Percentiles rank a stretch among this genome's conserved stretches.
phyloP scores from a whole-genome alignment of 495 filamentous ascomycete species.

The Hypoxylon perforatum region DNA sequence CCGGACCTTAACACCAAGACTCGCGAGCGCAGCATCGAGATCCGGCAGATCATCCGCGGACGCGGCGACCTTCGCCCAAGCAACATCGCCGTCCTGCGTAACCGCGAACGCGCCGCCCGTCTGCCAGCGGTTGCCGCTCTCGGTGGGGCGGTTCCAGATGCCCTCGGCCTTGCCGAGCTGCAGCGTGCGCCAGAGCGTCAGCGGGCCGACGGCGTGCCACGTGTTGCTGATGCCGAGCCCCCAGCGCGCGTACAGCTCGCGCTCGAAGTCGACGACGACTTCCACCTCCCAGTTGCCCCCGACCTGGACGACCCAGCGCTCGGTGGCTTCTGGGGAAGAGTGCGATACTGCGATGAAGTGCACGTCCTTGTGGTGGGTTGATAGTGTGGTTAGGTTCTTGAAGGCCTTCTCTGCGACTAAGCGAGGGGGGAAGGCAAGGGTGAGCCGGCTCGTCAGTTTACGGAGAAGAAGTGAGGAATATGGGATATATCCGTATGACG shows the following conservation, averaged over 20 bases:
- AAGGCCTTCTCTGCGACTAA: slow-evolving; percentile 70
- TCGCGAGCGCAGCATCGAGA: slow-evolving; percentile 16
- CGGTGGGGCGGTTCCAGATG: slow-evolving; percentile 65
- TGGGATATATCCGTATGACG: not conserved
- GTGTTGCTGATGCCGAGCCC: slow-evolving; percentile 63
- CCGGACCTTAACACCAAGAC: slow-evolving; percentile 31
- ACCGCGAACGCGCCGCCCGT: slow-evolving; percentile 66
- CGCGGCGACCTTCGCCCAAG: slow-evolving; percentile 55
- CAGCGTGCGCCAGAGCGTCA: slow-evolving; percentile 58
- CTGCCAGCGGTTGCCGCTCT: slow-evolving; percentile 69
- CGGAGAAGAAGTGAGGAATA: not conserved
- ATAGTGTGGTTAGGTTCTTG: slow-evolving; percentile 56
- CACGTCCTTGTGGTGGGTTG: slow-evolving; percentile 58
- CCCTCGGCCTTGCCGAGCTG: slow-evolving; percentile 62
- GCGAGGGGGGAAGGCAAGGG: not conserved
- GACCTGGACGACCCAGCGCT: slow-evolving; percentile 63
- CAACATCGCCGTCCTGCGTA: slow-evolving; percentile 60
- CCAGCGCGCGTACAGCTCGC: slow-evolving; percentile 64
- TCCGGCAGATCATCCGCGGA: slow-evolving; percentile 57
- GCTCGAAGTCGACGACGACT: slow-evolving; percentile 64
- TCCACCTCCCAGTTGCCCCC: slow-evolving; percentile 64
- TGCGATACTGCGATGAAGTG: slow-evolving; percentile 70
- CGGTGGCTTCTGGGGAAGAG: slow-evolving; percentile 59
- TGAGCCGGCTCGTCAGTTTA: not conserved
- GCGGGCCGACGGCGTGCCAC: slow-evolving; percentile 63